Evolutionary conservation across 2,329 filamentous ascomycete genomes (phyloP).

Genomic region (Aspergillus tamarii): DNA sequence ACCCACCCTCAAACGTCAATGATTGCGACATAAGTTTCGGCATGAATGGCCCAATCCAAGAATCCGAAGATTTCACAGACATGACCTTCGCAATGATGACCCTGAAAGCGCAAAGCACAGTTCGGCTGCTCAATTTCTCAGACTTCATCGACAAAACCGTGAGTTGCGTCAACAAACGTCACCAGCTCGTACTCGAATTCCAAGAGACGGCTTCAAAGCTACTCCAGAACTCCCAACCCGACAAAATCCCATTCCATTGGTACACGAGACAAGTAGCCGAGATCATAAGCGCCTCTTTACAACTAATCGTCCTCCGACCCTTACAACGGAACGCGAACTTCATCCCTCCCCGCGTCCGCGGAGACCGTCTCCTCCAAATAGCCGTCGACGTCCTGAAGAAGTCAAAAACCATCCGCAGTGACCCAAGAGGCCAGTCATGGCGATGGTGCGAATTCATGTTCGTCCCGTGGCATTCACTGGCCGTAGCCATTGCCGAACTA

Average conservation of each 20-base stretch:
- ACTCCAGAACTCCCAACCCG: conserved; percentile 24
- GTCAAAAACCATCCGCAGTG: conserved; percentile 22
- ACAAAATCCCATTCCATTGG: conserved; percentile 29
- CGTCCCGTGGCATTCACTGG: conserved; percentile 38
- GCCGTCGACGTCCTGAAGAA: conserved; percentile 29
- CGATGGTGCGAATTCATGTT: conserved; percentile 33
- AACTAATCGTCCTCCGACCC: conserved; percentile 33
- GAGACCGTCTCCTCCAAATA: conserved; percentile 28
- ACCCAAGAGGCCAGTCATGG: conserved; percentile 28
- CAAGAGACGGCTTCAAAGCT: conserved; percentile 25
- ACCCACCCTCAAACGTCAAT: conserved; percentile 32
- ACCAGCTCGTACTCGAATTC: conserved; percentile 31
- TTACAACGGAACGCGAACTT: conserved; percentile 28
- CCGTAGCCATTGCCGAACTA: conserved; percentile 36
- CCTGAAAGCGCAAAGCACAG: conserved; percentile 26
- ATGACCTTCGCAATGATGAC: conserved; percentile 30
- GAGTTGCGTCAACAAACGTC: conserved; percentile 28
- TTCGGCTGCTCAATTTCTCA: conserved; percentile 29
- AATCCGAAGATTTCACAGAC: conserved; percentile 32
- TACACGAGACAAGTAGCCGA: conserved; percentile 27
- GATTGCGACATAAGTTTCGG: conserved; percentile 32
- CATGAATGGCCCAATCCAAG: conserved; percentile 23
- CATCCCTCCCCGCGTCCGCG: conserved; percentile 28
- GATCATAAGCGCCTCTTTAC: conserved; percentile 30
- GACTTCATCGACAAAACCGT: conserved; percentile 27